These are phyloP conservation scores for Cladorrhinum sp. DNA, from an alignment of 2,329 filamentous ascomycete genomes.

Conservation along the genomic window DNA sequence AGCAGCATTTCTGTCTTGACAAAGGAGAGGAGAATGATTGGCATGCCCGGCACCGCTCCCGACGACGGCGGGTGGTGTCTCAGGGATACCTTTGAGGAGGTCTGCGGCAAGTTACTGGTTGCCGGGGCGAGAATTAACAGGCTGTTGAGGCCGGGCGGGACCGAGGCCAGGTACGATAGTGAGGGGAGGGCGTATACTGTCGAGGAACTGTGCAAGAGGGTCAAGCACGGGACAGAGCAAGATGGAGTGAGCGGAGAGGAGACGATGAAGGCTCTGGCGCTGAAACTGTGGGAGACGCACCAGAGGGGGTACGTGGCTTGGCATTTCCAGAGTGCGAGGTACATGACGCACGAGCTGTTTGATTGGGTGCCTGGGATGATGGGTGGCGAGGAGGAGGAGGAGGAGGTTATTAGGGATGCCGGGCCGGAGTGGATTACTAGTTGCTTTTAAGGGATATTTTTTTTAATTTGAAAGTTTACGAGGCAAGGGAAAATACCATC, in stretches of 20 bases:
- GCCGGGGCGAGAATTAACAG: conserved; percentile 9
- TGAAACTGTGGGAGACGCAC: conserved; percentile 14
- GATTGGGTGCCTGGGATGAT: conserved; percentile 14
- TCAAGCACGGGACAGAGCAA: conserved; percentile 3
- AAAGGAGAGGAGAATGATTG: conserved; percentile 6
- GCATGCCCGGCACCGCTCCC: conserved; percentile 10
- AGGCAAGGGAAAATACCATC: too few relatives aligned
- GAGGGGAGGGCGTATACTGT: conserved; percentile 5
- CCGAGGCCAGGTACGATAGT: not conserved
- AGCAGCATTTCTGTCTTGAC: conserved; percentile 4
- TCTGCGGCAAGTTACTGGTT: not conserved
- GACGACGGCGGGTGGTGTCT: conserved; percentile 14
- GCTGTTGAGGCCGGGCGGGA: not conserved
- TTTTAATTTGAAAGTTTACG: too few relatives aligned
- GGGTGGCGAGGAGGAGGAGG: not conserved
- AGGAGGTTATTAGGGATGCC: too few relatives aligned
- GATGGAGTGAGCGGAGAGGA: not conserved
- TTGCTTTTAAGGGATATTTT: not conserved
- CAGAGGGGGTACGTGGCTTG: conserved; percentile 11
- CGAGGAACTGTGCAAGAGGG: conserved; percentile 1
- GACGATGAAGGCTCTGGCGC: conserved; percentile 12
- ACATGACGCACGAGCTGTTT: conserved; percentile 11
- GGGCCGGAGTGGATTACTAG: conserved; percentile 5
- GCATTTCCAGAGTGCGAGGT: conserved; percentile 10
- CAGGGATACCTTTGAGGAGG: conserved; percentile 10